A percentile compares a stretch with the other conserved stretches of the same genome.
phyloP scores from a whole-genome alignment of 352 stramenopile species.

The Globisporangium radiosum region DNA sequence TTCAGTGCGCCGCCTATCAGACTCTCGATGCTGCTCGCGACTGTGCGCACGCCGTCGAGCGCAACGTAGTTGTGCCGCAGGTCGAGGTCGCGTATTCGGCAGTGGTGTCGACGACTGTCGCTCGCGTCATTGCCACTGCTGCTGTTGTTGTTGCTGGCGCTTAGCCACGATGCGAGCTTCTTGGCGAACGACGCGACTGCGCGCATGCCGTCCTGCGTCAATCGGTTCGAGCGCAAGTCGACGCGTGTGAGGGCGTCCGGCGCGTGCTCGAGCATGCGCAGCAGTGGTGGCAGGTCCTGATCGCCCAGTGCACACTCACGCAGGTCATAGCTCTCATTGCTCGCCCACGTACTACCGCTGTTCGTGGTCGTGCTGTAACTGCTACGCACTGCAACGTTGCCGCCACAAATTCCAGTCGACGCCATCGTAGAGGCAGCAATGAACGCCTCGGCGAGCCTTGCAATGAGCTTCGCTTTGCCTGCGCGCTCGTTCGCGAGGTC shows the following conservation, averaged over 20 bases:
- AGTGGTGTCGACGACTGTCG: not conserved
- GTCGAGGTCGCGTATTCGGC: constrained; percentile 37
- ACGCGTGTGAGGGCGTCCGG: constrained; percentile 19
- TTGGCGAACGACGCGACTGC: constrained; percentile 26
- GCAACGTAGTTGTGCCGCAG: constrained; percentile 69
- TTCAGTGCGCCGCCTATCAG: constrained; percentile 6
- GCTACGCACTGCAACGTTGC: too few relatives aligned
- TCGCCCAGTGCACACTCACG: constrained; percentile 49
- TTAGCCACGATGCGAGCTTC: constrained; percentile 9
- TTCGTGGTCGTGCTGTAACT: not conserved
- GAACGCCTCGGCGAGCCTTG: constrained; percentile 27
- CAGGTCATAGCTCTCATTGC: constrained; percentile 26
- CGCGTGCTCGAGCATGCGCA: constrained; percentile 31
- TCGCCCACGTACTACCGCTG: constrained; percentile 9
- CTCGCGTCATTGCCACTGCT: not conserved
- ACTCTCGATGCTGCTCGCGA: constrained; percentile 43
- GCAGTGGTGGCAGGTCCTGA: constrained; percentile 34
- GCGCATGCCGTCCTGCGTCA: constrained; percentile 46
- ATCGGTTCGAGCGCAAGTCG: constrained; percentile 52
- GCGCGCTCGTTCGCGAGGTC: constrained; percentile 36
- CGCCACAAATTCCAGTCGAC: not conserved
- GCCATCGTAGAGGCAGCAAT: not conserved
- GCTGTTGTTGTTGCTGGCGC: not conserved
- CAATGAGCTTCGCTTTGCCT: constrained; percentile 41
- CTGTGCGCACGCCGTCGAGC: constrained; percentile 45